These are phyloP conservation scores for Fusarium buharicum DNA, from an alignment of 2,329 filamentous ascomycete genomes.

Conservation along the genomic window DNA sequence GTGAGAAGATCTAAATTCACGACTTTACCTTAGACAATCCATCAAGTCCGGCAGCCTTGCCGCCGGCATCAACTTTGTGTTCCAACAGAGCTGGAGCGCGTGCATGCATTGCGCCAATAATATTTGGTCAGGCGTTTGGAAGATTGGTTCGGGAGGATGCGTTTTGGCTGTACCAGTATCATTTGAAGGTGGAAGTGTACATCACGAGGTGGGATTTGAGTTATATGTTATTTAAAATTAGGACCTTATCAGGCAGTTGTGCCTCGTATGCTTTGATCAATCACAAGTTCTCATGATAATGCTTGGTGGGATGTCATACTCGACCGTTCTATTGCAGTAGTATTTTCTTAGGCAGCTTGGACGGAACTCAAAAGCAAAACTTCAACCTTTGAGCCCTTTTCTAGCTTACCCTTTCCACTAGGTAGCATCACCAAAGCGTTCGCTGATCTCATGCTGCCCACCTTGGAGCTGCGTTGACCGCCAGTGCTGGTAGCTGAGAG, in stretches of 20 bases:
- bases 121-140: slow-evolving; percentile 56
- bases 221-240: slow-evolving; percentile 43
- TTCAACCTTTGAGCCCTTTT: slow-evolving; percentile 76
- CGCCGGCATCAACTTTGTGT: slow-evolving; percentile 32
- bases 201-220: slow-evolving; percentile 47
- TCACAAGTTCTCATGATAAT: slow-evolving; percentile 29
- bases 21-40: slow-evolving; percentile 24
- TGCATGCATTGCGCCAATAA: slow-evolving; percentile 52
- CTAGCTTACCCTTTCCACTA: slow-evolving; percentile 69
- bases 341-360: slow-evolving; percentile 37
- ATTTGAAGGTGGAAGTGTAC: slow-evolving; percentile 48
- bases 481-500: slow-evolving; percentile 85
- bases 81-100: slow-evolving; percentile 40
- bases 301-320: not conserved
- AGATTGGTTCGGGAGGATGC: slow-evolving; percentile 50
- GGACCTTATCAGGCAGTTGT: slow-evolving; percentile 24
- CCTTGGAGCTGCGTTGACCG: slow-evolving; percentile 86
- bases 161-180: slow-evolving; percentile 52
- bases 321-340: not conserved
- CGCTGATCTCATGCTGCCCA: slow-evolving; percentile 87
- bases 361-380: slow-evolving; percentile 79
- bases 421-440: slow-evolving; percentile 87
- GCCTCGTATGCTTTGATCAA: slow-evolving; percentile 38
- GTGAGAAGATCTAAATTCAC: slow-evolving; percentile 46
- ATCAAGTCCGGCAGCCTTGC: slow-evolving; percentile 27